Percentiles rank a stretch among this genome's conserved stretches.
Conservation (phyloP, 2,329 filamentous ascomycete genomes). For the Ceratocystis alfenasii region DNA sequence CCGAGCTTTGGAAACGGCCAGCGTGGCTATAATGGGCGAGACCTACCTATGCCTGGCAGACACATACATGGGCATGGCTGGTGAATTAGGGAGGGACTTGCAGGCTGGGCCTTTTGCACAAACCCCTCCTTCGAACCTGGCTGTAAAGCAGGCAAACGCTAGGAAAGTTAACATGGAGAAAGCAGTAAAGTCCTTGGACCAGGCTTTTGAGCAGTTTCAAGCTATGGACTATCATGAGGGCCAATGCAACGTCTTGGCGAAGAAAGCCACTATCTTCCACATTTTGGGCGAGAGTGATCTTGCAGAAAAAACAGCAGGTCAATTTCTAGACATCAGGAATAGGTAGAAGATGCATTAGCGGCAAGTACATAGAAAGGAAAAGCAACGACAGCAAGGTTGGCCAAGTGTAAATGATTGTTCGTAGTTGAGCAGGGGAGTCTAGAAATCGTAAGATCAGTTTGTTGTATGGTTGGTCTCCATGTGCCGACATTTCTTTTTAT, state of each 20-base stretch:
- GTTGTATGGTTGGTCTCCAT: no score
- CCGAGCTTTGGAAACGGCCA: conserved; percentile 60
- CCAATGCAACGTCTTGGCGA: conserved; percentile 68
- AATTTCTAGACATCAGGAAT: not conserved
- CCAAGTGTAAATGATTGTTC: no score
- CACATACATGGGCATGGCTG: conserved; percentile 65
- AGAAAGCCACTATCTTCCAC: conserved; percentile 68
- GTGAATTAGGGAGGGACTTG: conserved; percentile 30
- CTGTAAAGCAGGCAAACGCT: conserved; percentile 28
- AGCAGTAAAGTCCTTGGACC: conserved; percentile 31
- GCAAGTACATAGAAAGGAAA: no score
- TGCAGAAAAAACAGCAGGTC: conserved; percentile 32
- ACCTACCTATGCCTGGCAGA: conserved; percentile 64
- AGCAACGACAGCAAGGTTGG: no score
- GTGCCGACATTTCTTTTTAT: no score
- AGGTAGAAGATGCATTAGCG: no score
- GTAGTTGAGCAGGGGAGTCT: no score
- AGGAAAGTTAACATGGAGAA: conserved; percentile 27
- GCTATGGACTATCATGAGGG: conserved; percentile 51
- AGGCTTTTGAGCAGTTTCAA: conserved; percentile 52
- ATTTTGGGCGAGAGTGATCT: conserved; percentile 51
- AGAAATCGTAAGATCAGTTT: no score
- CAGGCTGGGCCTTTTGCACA: not conserved
- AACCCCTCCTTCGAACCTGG: not conserved
- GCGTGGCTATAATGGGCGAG: conserved; percentile 48